Conservation (phyloP, 345 rosid species). For the Cardamine chenopodiifolia region DNA sequence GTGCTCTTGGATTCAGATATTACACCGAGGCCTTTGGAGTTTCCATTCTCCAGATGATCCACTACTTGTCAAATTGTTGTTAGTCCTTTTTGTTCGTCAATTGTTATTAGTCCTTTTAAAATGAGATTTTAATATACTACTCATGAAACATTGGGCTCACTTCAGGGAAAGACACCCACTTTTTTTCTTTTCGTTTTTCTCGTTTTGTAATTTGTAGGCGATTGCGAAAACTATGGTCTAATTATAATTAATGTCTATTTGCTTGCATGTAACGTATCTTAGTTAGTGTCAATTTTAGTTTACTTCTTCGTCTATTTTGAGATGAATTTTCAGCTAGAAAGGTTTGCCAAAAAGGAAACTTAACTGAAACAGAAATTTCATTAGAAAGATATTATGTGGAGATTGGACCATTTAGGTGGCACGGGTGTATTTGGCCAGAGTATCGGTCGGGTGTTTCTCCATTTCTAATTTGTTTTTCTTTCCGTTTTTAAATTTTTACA, state of each 20-base stretch:
- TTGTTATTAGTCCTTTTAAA: neutral
- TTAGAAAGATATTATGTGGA: neutral
- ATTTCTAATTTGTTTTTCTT: too few species aligned
- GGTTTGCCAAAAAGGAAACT: neutral
- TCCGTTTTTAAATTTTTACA: too few species aligned
- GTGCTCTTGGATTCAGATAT: constrained; percentile 46
- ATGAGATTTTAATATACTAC: neutral
- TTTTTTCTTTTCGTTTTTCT: neutral
- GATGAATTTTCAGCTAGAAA: neutral
- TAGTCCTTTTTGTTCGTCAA: neutral
- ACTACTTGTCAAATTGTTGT: neutral
- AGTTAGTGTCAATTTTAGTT: neutral
- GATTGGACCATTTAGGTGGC: neutral
- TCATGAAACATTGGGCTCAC: neutral
- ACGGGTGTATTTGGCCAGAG: neutral
- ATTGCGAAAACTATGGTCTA: neutral
- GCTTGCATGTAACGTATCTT: neutral
- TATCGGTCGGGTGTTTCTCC: neutral
- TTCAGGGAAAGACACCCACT: neutral
- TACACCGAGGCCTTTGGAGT: constrained; percentile 44
- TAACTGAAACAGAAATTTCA: too few species aligned
- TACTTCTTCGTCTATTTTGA: neutral
- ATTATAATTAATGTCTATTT: too few species aligned
- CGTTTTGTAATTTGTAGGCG: neutral
- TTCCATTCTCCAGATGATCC: constrained; percentile 44